Conservation (phyloP, 805 yeast genomes). For the Yarrowia deformans region DNA sequence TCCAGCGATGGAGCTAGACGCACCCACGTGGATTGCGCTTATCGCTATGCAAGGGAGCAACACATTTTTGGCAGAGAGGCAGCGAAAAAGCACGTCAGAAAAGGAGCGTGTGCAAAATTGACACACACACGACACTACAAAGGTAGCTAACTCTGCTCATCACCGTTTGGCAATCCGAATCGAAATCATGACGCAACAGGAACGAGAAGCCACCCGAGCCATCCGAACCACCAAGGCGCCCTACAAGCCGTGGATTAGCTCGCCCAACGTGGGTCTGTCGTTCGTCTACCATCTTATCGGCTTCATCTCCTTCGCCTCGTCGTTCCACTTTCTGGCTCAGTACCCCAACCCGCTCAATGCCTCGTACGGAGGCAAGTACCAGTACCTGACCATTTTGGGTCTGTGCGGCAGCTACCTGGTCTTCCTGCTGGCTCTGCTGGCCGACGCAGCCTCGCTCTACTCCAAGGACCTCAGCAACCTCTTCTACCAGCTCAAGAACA, state of each 20-base stretch:
- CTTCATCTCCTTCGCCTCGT: slow-evolving; percentile 26
- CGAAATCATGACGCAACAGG: slow-evolving; percentile 22
- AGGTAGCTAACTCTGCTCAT: not conserved
- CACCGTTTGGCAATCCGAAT: no score
- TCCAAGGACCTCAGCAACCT: slow-evolving; percentile 26
- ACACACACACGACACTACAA: slow-evolving; percentile 21
- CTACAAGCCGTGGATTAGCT: slow-evolving; percentile 38
- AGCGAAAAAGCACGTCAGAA: no score
- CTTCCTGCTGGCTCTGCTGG: slow-evolving; percentile 46
- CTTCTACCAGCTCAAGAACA: slow-evolving; percentile 43
- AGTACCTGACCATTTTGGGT: slow-evolving; percentile 49
- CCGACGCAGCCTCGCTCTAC: slow-evolving; percentile 38
- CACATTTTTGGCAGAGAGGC: not conserved
- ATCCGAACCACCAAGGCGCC: slow-evolving; percentile 35
- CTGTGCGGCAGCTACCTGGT: slow-evolving; percentile 47
- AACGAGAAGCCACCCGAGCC: slow-evolving; percentile 28
- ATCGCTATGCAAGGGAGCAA: slow-evolving; percentile 36
- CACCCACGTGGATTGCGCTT: slow-evolving; percentile 39
- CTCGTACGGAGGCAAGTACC: slow-evolving; percentile 51
- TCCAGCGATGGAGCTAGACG: slow-evolving; percentile 11
- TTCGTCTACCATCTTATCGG: slow-evolving; percentile 18
- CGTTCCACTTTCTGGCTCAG: slow-evolving; percentile 33
- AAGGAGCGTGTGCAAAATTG: slow-evolving; percentile 4
- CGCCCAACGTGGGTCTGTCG: slow-evolving; percentile 27
- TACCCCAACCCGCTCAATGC: slow-evolving; percentile 38